Base-by-base conservation (phyloP, 352 stramenopile genomes). In the Globisporangium abappressorium region DNA sequence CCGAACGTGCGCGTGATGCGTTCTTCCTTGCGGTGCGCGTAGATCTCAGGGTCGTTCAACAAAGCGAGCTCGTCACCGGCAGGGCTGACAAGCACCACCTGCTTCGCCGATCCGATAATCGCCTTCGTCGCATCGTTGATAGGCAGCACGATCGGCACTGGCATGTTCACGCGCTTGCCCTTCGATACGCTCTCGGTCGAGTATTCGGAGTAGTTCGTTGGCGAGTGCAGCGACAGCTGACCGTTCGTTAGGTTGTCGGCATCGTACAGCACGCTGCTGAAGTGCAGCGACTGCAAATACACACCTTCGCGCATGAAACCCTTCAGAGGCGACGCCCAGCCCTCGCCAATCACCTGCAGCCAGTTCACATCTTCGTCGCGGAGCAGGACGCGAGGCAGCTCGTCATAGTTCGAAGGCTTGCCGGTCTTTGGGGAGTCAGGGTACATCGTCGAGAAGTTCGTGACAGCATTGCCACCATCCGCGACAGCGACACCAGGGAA, bases 321-420 rank as follows among this genome's bases (percentile, higher is more conserved):
- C 67, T 88, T 92, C 7, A 99, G 83, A 36, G 97, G 97, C 33
- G 91, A 85, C 7, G 97, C 97, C 97, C 97, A 99, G 33, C 97
- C 97, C 76, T 99, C 97, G 43, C 93, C 96, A 70, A 99, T 92
- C 41, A 98, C 96, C 74, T 99, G 97, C 20, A 99, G 80, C 97
- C 97, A 99, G 74, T 99, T 98, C 26, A 99, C 82, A 76, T 99
- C 97, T 74, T 99, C 97, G 70, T 99, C 94, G 24, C 92, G 98
- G 5, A 99, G 85, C 28, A 99, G 79, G 24, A 98, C 96, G 63
- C 97, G 97, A 6, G 92, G 80, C 60, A 98, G 68, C 75, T 79
- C 68, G 33, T 90, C 75, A 34, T 80, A 82, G 55, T 85, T 75
- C 38, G 71, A 58, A 3, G 73, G 69, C 12, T 22, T 64, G 3